Evolutionary conservation across 2,329 filamentous ascomycete species (phyloP).

Genomic region (Beauveria asiatica): DNA sequence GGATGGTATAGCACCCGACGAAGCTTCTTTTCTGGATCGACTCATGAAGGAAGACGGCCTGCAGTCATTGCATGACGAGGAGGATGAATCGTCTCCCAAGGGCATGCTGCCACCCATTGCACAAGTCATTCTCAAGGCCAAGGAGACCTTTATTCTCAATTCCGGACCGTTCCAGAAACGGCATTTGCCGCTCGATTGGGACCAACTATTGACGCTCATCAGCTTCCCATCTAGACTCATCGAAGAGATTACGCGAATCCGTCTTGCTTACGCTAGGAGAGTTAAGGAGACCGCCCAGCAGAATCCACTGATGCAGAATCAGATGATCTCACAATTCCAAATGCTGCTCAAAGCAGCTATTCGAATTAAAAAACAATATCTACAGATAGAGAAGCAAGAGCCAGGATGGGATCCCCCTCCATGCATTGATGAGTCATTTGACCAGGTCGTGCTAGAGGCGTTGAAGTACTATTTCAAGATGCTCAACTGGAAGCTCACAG

Average conservation of each 20-base stretch:
- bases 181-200: constrained; percentile 91
- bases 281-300: constrained; percentile 94
- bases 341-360: constrained; percentile 87
- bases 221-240: constrained; percentile 95
- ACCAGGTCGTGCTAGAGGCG: constrained; percentile 82
- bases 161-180: constrained; percentile 76
- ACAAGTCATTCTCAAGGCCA: constrained; percentile 85
- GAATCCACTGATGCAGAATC: constrained; percentile 87
- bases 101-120: constrained; percentile 82
- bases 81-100: constrained; percentile 37
- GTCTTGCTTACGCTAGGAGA: constrained; percentile 83
- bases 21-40: constrained; percentile 87
- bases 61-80: constrained; percentile 78
- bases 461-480: constrained; percentile 98
- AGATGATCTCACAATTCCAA: constrained; percentile 96
- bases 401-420: constrained; percentile 92
- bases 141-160: constrained; percentile 81
- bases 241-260: constrained; percentile 90
- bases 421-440: constrained; percentile 94
- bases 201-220: constrained; percentile 90
- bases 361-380: constrained; percentile 83
- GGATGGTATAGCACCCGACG: constrained; percentile 69
- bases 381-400: constrained; percentile 74
- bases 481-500: constrained; percentile 93
- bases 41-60: constrained; percentile 93